Evolutionary conservation across 192 early-diverging fungal genomes (phyloP).

Genomic region (Tieghemiomyces parasiticus): DNA sequence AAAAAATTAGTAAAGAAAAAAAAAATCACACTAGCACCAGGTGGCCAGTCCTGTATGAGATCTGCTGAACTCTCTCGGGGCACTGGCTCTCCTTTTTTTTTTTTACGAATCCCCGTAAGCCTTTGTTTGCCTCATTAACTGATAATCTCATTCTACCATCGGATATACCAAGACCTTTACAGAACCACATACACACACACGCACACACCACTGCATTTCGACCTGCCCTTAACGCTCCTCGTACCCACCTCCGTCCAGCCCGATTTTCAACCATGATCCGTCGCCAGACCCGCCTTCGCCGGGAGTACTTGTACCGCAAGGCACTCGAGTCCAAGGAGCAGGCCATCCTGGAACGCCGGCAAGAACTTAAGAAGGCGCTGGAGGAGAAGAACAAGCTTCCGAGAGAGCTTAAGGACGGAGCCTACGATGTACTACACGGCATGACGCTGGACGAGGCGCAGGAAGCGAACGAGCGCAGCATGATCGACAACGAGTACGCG

Average conservation of each 20-base stretch:
- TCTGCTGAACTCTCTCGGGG: too few species aligned
- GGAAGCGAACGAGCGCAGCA: slow-evolving; percentile 38
- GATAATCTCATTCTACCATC: too few species aligned
- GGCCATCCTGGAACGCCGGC: slow-evolving; percentile 86
- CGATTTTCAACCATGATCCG: slow-evolving; percentile 42
- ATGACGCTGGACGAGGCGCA: slow-evolving; percentile 84
- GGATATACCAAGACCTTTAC: too few species aligned
- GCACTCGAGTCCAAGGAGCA: slow-evolving; percentile 86
- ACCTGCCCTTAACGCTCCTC: too few species aligned
- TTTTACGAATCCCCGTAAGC: too few species aligned
- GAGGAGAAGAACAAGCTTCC: slow-evolving; percentile 79
- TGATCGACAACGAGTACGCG: slow-evolving; percentile 96
- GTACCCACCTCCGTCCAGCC: too few species aligned
- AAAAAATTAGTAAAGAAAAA: background rate
- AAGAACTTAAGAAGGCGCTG: slow-evolving; percentile 83
- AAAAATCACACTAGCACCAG: background rate
- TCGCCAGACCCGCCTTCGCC: slow-evolving; percentile 69
- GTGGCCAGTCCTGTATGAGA: too few species aligned
- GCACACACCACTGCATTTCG: too few species aligned
- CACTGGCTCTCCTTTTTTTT: too few species aligned
- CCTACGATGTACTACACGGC: slow-evolving; percentile 52
- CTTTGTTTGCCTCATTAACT: too few species aligned
- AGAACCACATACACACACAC: too few species aligned
- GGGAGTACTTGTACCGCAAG: slow-evolving; percentile 97
- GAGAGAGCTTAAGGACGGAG: slow-evolving; percentile 70